Percentiles rank a stretch among this genome's conserved stretches.
These are phyloP conservation scores for Ogataea nakhonphanomensis DNA, from an alignment of 805 yeast species.

Conservation along the genomic window DNA sequence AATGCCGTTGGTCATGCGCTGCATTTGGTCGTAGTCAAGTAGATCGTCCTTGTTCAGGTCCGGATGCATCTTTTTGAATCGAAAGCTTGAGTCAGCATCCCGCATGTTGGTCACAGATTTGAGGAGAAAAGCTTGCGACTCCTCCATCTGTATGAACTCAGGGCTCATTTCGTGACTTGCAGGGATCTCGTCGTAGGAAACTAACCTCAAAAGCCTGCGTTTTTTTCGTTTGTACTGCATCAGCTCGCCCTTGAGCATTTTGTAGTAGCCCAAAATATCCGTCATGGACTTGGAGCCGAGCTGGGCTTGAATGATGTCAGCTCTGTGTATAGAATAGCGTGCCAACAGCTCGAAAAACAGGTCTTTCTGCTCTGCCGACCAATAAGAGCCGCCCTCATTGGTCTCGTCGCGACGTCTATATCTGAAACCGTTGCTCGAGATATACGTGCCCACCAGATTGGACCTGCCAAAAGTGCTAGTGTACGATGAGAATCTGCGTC, in stretches of 20 bases:
- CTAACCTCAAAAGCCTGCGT: slow-evolving; percentile 21
- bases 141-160: slow-evolving; percentile 42
- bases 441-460: slow-evolving; percentile 18
- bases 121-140: slow-evolving; percentile 24
- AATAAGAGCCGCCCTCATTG: slow-evolving; percentile 35
- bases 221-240: slow-evolving; percentile 23
- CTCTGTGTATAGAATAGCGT: slow-evolving; percentile 46
- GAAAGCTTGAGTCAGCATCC: slow-evolving; percentile 13
- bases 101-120: slow-evolving; percentile 10
- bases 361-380: slow-evolving; percentile 51
- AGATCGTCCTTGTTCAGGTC: slow-evolving; percentile 11
- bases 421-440: slow-evolving; percentile 15
- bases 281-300: slow-evolving; percentile 40
- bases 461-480: slow-evolving; percentile 13
- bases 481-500: slow-evolving; percentile 7
- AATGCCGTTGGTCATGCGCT: slow-evolving; percentile 12
- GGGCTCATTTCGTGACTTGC: slow-evolving; percentile 50
- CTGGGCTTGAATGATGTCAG: slow-evolving; percentile 37
- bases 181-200: slow-evolving; percentile 46
- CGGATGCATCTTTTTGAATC: slow-evolving; percentile 13
- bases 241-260: slow-evolving; percentile 33
- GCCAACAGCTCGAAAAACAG: slow-evolving; percentile 47
- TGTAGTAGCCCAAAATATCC: slow-evolving; percentile 47
- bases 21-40: slow-evolving; percentile 13
- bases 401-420: slow-evolving; percentile 4